phyloP scores from a whole-genome alignment of 352 stramenopile genomes.

The Pythium biforme region DNA sequence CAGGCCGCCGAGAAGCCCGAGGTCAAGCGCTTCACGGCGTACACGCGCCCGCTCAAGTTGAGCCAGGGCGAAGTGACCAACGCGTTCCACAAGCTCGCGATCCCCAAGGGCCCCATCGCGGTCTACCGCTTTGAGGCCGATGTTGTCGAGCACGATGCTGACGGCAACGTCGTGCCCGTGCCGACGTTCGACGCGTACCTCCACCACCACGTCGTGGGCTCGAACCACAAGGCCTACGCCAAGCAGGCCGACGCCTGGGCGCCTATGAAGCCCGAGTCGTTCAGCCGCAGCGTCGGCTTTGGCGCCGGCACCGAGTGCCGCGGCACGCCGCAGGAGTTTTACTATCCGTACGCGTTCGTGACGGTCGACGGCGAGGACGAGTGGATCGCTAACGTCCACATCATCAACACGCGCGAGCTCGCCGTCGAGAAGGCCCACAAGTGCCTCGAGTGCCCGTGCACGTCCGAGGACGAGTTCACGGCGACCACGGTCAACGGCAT shows the following conservation, averaged over 20 bases:
- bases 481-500: conserved; percentile 52
- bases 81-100: conserved; percentile 65
- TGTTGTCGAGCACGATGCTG: conserved; percentile 64
- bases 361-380: conserved; percentile 76
- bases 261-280: conserved; percentile 75
- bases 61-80: conserved; percentile 76
- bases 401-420: conserved; percentile 81
- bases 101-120: conserved; percentile 75
- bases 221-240: conserved; percentile 63
- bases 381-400: conserved; percentile 79
- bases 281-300: conserved; percentile 75
- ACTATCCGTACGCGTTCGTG: conserved; percentile 79
- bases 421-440: conserved; percentile 37
- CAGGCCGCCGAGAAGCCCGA: conserved; percentile 20
- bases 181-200: conserved; percentile 75
- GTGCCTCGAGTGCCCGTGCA: conserved; percentile 81
- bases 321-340: conserved; percentile 76
- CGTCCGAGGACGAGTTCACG: conserved; percentile 58
- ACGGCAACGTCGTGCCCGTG: conserved; percentile 50
- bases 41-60: conserved; percentile 59
- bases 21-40: conserved; percentile 61
- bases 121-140: conserved; percentile 82
- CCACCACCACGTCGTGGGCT: conserved; percentile 81
- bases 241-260: conserved; percentile 45
- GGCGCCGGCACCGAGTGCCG: conserved; percentile 76